These are phyloP conservation scores for Posidonia australis DNA, from an alignment of 106 monocot species.

Conservation along the genomic window DNA sequence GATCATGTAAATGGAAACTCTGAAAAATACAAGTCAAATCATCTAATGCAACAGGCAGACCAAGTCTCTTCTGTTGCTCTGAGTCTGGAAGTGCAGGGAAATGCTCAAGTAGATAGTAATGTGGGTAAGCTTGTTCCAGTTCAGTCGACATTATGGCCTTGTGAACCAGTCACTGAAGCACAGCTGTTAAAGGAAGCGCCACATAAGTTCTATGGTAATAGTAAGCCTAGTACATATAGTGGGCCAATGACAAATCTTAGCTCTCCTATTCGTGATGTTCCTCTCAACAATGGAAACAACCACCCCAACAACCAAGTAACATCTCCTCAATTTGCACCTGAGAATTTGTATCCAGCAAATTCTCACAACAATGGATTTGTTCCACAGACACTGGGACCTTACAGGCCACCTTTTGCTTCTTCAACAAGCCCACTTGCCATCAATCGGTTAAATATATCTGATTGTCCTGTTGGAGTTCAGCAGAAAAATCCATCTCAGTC, in stretches of 20 bases:
- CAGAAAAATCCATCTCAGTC: too few species aligned
- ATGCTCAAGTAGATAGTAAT: not conserved
- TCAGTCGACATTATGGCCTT: not conserved
- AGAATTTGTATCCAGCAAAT: not conserved
- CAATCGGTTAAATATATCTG: constrained; percentile 15
- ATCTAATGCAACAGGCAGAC: not conserved
- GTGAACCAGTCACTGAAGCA: not conserved
- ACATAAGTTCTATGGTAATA: constrained; percentile 13
- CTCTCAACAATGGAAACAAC: constrained; percentile 4
- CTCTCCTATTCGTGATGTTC: not conserved
- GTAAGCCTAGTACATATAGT: not conserved
- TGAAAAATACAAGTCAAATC: not conserved
- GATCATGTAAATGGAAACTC: not conserved
- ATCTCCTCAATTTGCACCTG: constrained; percentile 3
- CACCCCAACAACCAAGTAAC: constrained; percentile 3
- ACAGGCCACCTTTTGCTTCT: constrained; percentile 10
- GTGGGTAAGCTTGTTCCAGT: not conserved
- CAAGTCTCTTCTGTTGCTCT: not conserved
- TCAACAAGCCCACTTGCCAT: constrained; percentile 25
- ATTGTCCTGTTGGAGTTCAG: constrained; percentile 14
- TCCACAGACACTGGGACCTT: not conserved
- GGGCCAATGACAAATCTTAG: constrained; percentile 3
- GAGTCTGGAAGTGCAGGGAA: not conserved
- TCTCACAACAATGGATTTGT: not conserved
- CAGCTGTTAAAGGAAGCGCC: constrained; percentile 14